Conservation (phyloP, 2,329 filamentous ascomycete genomes). For the Dactylonectria estremocensis region DNA sequence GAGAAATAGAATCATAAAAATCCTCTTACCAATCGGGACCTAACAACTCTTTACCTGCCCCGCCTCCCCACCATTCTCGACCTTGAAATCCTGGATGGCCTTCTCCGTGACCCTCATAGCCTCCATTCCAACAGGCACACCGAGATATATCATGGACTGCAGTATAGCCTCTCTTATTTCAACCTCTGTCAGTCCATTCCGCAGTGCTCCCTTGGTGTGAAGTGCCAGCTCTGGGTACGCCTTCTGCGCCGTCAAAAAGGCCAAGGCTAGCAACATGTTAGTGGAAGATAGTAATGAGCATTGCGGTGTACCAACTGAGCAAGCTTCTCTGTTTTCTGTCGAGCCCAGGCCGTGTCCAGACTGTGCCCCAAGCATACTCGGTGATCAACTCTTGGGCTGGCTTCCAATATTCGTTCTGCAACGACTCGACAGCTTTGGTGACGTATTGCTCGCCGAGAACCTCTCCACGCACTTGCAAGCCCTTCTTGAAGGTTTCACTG, state of each 20-base stretch:
- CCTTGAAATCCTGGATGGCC: background rate
- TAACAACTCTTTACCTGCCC: too few relatives aligned
- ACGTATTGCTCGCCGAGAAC: slow-evolving; percentile 41
- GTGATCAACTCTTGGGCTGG: slow-evolving; percentile 40
- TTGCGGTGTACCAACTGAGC: slow-evolving; percentile 24
- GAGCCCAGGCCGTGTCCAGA: slow-evolving; percentile 37
- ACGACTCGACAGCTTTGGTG: slow-evolving; percentile 31
- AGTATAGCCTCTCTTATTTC: background rate
- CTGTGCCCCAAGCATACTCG: slow-evolving; percentile 32
- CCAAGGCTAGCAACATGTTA: slow-evolving; percentile 9
- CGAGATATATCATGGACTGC: background rate
- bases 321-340: slow-evolving; percentile 41
- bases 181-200: background rate
- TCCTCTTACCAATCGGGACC: too few relatives aligned
- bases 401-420: slow-evolving; percentile 39
- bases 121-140: background rate
- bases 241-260: slow-evolving; percentile 39
- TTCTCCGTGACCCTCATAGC: background rate
- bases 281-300: background rate
- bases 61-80: background rate
- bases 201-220: slow-evolving; percentile 33
- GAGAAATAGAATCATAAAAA: too few relatives aligned
- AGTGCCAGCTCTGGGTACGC: slow-evolving; percentile 33
- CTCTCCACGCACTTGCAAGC: slow-evolving; percentile 25
- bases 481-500: slow-evolving; percentile 21